phyloP scores from a whole-genome alignment of 495 filamentous ascomycete genomes.

The Xanthoparmelia taractica region DNA sequence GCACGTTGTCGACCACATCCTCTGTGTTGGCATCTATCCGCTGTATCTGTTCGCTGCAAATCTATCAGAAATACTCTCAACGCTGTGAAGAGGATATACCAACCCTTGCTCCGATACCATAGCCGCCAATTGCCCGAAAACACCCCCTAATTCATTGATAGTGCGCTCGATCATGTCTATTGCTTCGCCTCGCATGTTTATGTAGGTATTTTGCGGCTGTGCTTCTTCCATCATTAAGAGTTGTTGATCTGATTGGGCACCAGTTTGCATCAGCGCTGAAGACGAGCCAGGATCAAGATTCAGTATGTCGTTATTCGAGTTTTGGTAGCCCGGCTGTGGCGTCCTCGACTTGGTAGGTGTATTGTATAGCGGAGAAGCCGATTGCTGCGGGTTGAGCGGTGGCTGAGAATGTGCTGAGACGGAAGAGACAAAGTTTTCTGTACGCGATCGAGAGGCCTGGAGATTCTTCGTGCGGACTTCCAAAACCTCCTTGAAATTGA shows the following conservation, averaged over 20 bases:
- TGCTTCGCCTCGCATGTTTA: slow-evolving; percentile 86
- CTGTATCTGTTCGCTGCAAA: slow-evolving; percentile 32
- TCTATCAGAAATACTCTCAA: neutral
- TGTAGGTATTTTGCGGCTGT: slow-evolving; percentile 75
- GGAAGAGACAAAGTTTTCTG: slow-evolving; percentile 91
- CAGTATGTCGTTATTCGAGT: slow-evolving; percentile 60
- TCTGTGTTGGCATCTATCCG: slow-evolving; percentile 93
- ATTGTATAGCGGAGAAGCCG: slow-evolving; percentile 77
- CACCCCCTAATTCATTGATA: slow-evolving; percentile 86
- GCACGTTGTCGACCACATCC: slow-evolving; percentile 93
- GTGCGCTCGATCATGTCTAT: slow-evolving; percentile 96
- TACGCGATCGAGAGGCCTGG: slow-evolving; percentile 81
- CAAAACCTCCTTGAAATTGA: slow-evolving; percentile 94
- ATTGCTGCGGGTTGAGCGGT: slow-evolving; percentile 47
- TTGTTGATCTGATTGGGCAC: slow-evolving; percentile 70
- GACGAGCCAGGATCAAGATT: slow-evolving; percentile 70
- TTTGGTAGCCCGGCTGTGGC: slow-evolving; percentile 49
- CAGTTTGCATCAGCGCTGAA: slow-evolving; percentile 40
- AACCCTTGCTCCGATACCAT: slow-evolving; percentile 98
- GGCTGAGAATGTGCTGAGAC: slow-evolving; percentile 73
- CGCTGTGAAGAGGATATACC: slow-evolving; percentile 57
- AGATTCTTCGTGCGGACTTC: slow-evolving; percentile 98
- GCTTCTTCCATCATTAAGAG: slow-evolving; percentile 92
- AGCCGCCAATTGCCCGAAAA: slow-evolving; percentile 91
- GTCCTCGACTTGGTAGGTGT: slow-evolving; percentile 60